Evolutionary conservation across 805 yeast species (phyloP).

Genomic region (Suhomyces prunicola): DNA sequence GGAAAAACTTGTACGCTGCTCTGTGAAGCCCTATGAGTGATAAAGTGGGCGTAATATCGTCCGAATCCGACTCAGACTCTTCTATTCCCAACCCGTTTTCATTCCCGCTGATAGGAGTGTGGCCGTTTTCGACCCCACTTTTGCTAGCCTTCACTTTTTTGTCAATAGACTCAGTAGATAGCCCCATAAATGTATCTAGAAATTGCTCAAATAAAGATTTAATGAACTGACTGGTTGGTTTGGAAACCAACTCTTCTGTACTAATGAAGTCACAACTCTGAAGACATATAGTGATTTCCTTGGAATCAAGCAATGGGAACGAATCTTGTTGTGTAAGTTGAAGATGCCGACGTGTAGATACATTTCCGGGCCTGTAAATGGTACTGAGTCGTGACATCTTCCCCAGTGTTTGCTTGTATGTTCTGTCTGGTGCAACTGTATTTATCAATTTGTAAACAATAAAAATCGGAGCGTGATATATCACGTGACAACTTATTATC

Average conservation of each 20-base stretch:
- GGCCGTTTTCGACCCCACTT: constrained; percentile 8
- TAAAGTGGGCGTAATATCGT: constrained; percentile 37
- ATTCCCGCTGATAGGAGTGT: constrained; percentile 2
- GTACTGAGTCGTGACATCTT: constrained; percentile 32
- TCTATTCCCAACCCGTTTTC: constrained; percentile 5
- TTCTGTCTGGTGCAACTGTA: neutral
- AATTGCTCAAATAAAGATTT: constrained; percentile 57
- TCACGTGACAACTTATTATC: neutral
- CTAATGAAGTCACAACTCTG: constrained; percentile 61
- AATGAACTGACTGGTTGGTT: constrained; percentile 57
- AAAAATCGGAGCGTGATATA: neutral
- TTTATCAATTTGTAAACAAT: neutral
- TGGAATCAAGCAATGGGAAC: constrained; percentile 60
- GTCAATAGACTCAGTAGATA: constrained; percentile 33
- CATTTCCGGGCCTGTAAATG: constrained; percentile 24
- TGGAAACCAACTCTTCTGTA: constrained; percentile 54
- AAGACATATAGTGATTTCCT: constrained; percentile 57
- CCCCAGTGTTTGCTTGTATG: neutral
- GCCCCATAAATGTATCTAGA: constrained; percentile 57
- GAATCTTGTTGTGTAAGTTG: constrained; percentile 38
- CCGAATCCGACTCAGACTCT: constrained; percentile 22
- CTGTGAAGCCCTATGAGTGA: constrained; percentile 55
- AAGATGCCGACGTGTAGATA: constrained; percentile 15
- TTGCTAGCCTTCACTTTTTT: constrained; percentile 12
- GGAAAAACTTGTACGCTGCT: constrained; percentile 59